Base-by-base conservation (phyloP, 2,329 filamentous ascomycete genomes). In the Verticillium isaacii region DNA sequence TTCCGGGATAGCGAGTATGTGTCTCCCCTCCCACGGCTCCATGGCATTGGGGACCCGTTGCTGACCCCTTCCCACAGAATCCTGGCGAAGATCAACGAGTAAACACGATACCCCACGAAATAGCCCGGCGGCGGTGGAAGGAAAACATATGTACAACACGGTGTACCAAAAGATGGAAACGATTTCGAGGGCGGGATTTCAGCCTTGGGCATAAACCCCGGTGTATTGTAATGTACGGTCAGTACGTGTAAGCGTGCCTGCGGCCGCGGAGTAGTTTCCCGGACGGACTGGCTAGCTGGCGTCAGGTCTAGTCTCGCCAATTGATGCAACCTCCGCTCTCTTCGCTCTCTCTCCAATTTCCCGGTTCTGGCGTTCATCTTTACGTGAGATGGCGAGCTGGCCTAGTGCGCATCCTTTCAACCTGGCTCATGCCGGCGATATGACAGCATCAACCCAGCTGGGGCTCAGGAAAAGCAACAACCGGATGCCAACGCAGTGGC, bases 21-120 rank as follows among this genome's bases (percentile, higher is more conserved):
- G 15, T 56, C 23, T 23, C n/a, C 6, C 32, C 32, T 32, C 14
- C 5, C 11, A 9, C 25, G 19, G 23, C 11, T 23, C 34, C 5
- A 7, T 23, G 9, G 50, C 50, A 11, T 4, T 4, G 52, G 50
- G 50, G n/a, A 39, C 14, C 37, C 17, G 29, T 6, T 34, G 61
- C 68, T 67, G 34, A 73, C 64, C 29, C 29, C 37, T 36, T 15
- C 12, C 15, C 6, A 32, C 71, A 97, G 94, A 78, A 92, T 99
- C 70, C 88, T 99, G 65, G 95, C 95, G 78, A 99, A 98, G 90
- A 97, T 99, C 86, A 97, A 92, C 81, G 94, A 98, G 85, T 97
- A 84, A 72, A 62, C 29, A 29, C 68, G 64, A 58, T 57, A 60
- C 57, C 56, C 57, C 64, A 52, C 45, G 45, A 52, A 52, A 25